Evolutionary conservation across 2,329 filamentous ascomycete genomes (phyloP).

Genomic region (Cladosporium sp.): DNA sequence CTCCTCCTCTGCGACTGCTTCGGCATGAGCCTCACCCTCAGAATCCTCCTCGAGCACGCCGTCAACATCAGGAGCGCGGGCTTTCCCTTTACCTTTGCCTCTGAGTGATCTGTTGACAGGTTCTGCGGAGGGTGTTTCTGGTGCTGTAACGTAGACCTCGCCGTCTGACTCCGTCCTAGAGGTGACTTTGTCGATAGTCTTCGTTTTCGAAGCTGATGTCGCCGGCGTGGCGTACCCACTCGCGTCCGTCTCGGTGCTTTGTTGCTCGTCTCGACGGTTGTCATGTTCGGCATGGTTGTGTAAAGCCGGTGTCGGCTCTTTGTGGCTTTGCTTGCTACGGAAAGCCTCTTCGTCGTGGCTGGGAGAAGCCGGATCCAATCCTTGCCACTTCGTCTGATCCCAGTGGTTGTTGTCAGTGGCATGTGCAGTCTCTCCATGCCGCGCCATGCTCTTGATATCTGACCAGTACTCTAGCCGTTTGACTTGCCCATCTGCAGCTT

Average conservation of each 20-base stretch:
- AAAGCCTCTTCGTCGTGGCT: conserved; percentile 21
- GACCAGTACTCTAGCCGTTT: conserved; percentile 84
- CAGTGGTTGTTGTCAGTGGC: conserved; percentile 13
- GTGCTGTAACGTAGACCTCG: conserved; percentile 7
- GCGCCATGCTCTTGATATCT: conserved; percentile 55
- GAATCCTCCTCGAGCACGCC: conserved; percentile 16
- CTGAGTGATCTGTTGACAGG: neutral
- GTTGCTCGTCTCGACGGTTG: conserved; percentile 3
- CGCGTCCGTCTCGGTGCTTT: conserved; percentile 12
- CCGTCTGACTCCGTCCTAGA: neutral
- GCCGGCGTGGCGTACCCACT: conserved; percentile 15
- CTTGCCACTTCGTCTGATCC: conserved; percentile 18
- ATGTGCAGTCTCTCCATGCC: conserved; percentile 1
- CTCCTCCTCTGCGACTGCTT: neutral
- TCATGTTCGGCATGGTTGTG: conserved; percentile 24
- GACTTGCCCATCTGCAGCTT: conserved; percentile 78
- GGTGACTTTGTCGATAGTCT: neutral
- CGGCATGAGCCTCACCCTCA: conserved; percentile 10
- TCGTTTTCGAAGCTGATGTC: conserved; percentile 6
- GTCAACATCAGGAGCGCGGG: neutral
- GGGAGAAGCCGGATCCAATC: conserved; percentile 13
- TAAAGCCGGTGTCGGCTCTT: conserved; percentile 20
- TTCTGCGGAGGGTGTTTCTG: conserved; percentile 1
- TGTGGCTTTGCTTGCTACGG: conserved; percentile 23
- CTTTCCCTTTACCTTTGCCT: conserved; percentile 7